These are phyloP conservation scores for Austroboletus festivus DNA, from an alignment of 768 basidiomycete genomes.

Conservation along the genomic window DNA sequence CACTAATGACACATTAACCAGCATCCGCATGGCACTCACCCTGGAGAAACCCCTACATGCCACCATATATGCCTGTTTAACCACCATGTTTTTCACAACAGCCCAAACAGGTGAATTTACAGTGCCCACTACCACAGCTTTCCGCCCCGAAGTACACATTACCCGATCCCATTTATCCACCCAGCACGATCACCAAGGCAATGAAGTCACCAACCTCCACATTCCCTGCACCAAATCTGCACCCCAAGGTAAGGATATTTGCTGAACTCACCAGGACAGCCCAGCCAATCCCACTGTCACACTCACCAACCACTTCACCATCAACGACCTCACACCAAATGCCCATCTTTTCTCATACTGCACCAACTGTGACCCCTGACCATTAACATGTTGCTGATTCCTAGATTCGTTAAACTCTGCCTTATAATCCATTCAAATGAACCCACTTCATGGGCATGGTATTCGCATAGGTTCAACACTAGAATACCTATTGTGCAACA, in stretches of 20 bases:
- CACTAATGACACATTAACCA: slow-evolving; percentile 4
- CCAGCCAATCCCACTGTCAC: slow-evolving; percentile 22
- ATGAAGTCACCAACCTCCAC: slow-evolving; percentile 3
- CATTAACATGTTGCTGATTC: slow-evolving; percentile 20
- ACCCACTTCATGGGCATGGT: slow-evolving; percentile 23
- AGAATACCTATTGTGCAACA: slow-evolving; percentile 35
- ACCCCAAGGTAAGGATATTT: slow-evolving; percentile 30
- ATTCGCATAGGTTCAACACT: slow-evolving; percentile 33
- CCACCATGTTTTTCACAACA: slow-evolving; percentile 36
- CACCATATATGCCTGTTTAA: slow-evolving; percentile 37
- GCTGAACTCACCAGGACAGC: slow-evolving; percentile 31
- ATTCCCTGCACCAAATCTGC: slow-evolving; percentile 15
- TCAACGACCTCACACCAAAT: slow-evolving; percentile 28
- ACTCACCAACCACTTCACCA: slow-evolving; percentile 24
- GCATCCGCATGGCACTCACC: neutral
- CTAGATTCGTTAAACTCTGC: too few species aligned
- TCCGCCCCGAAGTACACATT: slow-evolving; percentile 30
- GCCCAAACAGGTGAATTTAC: slow-evolving; percentile 40
- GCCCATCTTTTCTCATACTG: slow-evolving; percentile 33
- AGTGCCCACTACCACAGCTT: slow-evolving; percentile 27
- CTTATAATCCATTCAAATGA: neutral
- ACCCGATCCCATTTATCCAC: slow-evolving; percentile 20
- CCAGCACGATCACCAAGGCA: slow-evolving; percentile 23
- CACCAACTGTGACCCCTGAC: slow-evolving; percentile 25
- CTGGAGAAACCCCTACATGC: slow-evolving; percentile 28